Percentiles rank a stretch among this genome's conserved stretches.
phyloP scores from a whole-genome alignment of 352 stramenopile genomes.

The Lagenidium giganteum region DNA sequence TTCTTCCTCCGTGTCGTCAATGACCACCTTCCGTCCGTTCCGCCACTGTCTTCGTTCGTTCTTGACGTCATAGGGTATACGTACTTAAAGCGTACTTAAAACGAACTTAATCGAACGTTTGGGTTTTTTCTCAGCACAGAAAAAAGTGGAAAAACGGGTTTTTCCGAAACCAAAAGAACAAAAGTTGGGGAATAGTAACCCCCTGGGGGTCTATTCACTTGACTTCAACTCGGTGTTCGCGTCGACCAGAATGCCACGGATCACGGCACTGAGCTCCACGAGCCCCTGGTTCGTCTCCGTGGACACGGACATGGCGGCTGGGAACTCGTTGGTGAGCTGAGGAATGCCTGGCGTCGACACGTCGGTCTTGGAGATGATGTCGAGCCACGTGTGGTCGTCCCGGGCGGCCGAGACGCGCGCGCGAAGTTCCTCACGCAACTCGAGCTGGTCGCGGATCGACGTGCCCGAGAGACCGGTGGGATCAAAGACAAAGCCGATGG shows the following conservation, averaged over 20 bases:
- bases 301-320: conserved; percentile 33
- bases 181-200: conserved; percentile 1
- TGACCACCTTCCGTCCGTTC: neutral
- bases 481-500: conserved; percentile 84
- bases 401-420: conserved; percentile 32
- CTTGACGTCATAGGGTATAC: no score
- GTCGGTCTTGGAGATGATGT: conserved; percentile 86
- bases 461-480: conserved; percentile 67
- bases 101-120: no score
- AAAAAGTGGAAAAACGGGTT: no score
- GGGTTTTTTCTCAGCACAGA: no score
- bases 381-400: conserved; percentile 62
- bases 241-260: conserved; percentile 44
- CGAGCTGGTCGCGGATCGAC: conserved; percentile 47
- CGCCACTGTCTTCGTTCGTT: conserved; percentile 10
- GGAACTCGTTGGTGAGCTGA: conserved; percentile 30
- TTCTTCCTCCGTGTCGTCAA: conserved; percentile 1
- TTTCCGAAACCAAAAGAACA: no score
- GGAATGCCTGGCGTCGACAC: conserved; percentile 36
- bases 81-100: no score
- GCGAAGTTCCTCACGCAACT: conserved; percentile 69
- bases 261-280: conserved; percentile 41
- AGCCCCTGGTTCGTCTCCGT: conserved; percentile 76
- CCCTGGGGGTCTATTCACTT: no score
- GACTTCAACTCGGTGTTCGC: neutral